These are phyloP conservation scores for Ramaria sp. DNA, from an alignment of 768 basidiomycete species.

Conservation along the genomic window DNA sequence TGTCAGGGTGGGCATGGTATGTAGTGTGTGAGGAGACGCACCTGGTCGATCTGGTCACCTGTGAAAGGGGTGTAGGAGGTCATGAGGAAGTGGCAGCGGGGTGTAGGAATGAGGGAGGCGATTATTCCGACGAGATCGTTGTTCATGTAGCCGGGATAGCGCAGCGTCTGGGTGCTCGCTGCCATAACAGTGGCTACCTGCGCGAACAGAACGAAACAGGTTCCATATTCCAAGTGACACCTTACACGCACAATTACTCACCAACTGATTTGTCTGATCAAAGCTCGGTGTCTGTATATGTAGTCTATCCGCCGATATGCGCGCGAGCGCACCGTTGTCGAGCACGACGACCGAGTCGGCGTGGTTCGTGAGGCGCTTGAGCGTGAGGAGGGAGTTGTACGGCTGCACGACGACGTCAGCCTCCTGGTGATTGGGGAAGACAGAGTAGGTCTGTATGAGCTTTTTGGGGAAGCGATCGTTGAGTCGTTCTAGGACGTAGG, in stretches of 20 bases:
- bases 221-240: neutral
- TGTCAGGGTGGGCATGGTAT: neutral
- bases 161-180: slow-evolving; percentile 90
- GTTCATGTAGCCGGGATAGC: slow-evolving; percentile 99
- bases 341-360: slow-evolving; percentile 97
- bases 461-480: slow-evolving; percentile 99
- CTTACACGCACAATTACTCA: slow-evolving; percentile 22
- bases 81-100: slow-evolving; percentile 96
- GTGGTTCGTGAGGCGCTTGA: slow-evolving; percentile 90
- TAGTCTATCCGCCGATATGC: slow-evolving; percentile 87
- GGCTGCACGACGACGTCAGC: slow-evolving; percentile 98
- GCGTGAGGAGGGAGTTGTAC: slow-evolving; percentile 88
- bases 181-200: slow-evolving; percentile 97
- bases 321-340: slow-evolving; percentile 87
- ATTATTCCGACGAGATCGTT: slow-evolving; percentile 97
- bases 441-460: slow-evolving; percentile 97
- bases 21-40: slow-evolving; percentile 20
- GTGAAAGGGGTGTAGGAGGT: slow-evolving; percentile 99
- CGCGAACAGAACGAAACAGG: neutral
- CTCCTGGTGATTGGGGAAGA: slow-evolving; percentile 90
- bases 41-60: slow-evolving; percentile 93
- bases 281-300: slow-evolving; percentile 82
- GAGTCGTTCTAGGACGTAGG: slow-evolving; percentile 91
- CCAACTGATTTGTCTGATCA: slow-evolving; percentile 88
- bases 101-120: slow-evolving; percentile 92